Percentiles rank a stretch among this genome's conserved stretches.
phyloP scores from a whole-genome alignment of 2,329 filamentous ascomycete species.

The Aaosphaeria pasadenensis region DNA sequence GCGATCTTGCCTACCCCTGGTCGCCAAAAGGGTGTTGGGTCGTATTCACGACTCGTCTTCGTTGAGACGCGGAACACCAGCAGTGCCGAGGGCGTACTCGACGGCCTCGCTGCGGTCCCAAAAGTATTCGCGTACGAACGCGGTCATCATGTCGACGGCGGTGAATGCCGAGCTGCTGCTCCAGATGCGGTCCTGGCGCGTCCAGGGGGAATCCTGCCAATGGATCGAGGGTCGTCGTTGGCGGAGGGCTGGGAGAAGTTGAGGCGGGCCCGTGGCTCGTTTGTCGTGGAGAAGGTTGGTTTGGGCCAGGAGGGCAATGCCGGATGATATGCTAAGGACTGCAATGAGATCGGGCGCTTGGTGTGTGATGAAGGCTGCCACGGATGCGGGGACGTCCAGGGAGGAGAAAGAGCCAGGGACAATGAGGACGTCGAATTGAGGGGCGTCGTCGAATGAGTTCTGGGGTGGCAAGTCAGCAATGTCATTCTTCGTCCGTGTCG shows the following conservation, averaged over 20 bases:
- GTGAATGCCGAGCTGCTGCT: slow-evolving; percentile 28
- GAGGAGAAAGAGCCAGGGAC: slow-evolving; percentile 31
- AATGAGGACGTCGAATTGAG: slow-evolving; percentile 34
- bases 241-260: slow-evolving; percentile 21
- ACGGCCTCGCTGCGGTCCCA: slow-evolving; percentile 33
- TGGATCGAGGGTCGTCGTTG: slow-evolving; percentile 24
- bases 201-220: slow-evolving; percentile 29
- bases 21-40: too few relatives aligned
- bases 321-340: slow-evolving; percentile 30
- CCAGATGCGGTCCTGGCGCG: slow-evolving; percentile 30
- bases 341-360: slow-evolving; percentile 25
- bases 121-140: slow-evolving; percentile 36
- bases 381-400: slow-evolving; percentile 16
- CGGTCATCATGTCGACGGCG: slow-evolving; percentile 29
- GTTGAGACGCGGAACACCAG: slow-evolving; percentile 25
- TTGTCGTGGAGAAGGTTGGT: slow-evolving; percentile 23
- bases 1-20: too few relatives aligned
- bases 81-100: slow-evolving; percentile 24
- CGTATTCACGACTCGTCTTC: slow-evolving; percentile 12
- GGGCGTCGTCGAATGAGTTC: slow-evolving; percentile 34
- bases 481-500: neutral
- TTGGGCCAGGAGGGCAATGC: slow-evolving; percentile 26
- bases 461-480: slow-evolving; percentile 16
- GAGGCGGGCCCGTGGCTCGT: slow-evolving; percentile 24
- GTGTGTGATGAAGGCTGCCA: slow-evolving; percentile 21